These are phyloP conservation scores for Nectriaceae sp. DNA, from an alignment of 2,329 filamentous ascomycete species.

Conservation along the genomic window DNA sequence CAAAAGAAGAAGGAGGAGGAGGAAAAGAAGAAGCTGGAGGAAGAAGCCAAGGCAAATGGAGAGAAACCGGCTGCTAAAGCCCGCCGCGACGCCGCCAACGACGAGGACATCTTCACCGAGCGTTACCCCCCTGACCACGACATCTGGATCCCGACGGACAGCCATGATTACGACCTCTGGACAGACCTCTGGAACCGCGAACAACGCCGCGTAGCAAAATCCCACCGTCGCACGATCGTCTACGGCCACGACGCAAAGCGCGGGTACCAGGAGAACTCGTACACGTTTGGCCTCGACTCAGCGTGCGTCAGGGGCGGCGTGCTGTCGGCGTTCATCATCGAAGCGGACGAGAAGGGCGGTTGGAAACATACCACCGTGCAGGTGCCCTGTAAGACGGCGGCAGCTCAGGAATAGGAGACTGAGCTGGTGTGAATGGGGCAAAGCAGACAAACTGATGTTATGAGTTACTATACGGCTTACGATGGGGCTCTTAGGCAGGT, in stretches of 20 bases:
- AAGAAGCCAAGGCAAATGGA: neutral
- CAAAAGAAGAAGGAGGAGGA: constrained; percentile 16
- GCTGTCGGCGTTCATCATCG: constrained; percentile 77
- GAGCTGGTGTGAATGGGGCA: too few species aligned
- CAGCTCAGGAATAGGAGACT: constrained; percentile 9
- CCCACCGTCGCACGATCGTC: constrained; percentile 65
- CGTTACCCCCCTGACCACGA: constrained; percentile 29
- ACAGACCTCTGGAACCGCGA: constrained; percentile 60
- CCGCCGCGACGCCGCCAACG: neutral
- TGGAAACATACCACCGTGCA: constrained; percentile 42
- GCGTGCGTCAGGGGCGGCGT: constrained; percentile 76
- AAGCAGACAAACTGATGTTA: too few species aligned
- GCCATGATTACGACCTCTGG: constrained; percentile 64
- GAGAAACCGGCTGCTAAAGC: neutral
- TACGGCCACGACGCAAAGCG: constrained; percentile 84
- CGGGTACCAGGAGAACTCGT: constrained; percentile 63
- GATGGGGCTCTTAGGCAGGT: too few species aligned
- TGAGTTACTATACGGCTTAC: too few species aligned
- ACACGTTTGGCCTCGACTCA: constrained; percentile 83
- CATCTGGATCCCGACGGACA: constrained; percentile 41
- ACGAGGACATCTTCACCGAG: constrained; percentile 6
- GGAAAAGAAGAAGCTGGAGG: constrained; percentile 7
- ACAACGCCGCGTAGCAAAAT: constrained; percentile 39
- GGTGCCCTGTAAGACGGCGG: constrained; percentile 41
- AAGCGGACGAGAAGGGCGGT: constrained; percentile 42